Base-by-base conservation (phyloP, 768 basidiomycete species). In the Lyophyllum decastes region DNA sequence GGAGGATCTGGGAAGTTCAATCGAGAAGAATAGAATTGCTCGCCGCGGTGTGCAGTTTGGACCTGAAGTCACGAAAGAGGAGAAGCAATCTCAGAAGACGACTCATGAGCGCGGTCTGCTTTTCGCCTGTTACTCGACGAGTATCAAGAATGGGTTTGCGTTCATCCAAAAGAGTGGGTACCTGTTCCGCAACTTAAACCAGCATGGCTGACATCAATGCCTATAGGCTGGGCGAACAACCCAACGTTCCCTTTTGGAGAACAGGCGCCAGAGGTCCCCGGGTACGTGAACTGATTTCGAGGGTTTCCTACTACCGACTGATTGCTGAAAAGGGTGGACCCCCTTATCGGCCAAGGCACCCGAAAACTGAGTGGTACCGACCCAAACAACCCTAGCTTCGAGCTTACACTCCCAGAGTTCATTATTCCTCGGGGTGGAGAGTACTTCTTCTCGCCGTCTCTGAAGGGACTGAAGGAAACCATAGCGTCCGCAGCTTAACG, bases 21-120 rank as follows among this genome's bases (percentile, higher is more conserved):
- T 70, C 55, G 62, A 72, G 50, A 58, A 59, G 11, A 69, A 63
- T 21, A 76, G 78, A 41, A 82, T 83, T 61, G 73, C 78, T 61
- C 78, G 82, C 34, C 73, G 79, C 26, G 78, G 82, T 22, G 72
- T 82, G 44, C 80, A 78, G 48, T 85, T 80, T 62, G 83, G 83
- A 1, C 80, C 82, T 21, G 82, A 82, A 64, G 68, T 82, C 14
- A 78, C 80, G 1, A 49, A 59, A 4, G 67, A 68, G 2, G 82
- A 84, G 62, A 63, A 60, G 2, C 25, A 55, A 1, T 43, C 64
- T 10, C 67, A 69, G 12, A 77, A 74, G 67, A 83, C 83, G 1
- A 46, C 66, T n/a, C 68, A 75, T 16, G 76, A 71, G n/a, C 79
- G 84, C 38, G 80, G 82, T 19, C 66, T 83, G 12, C 68, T 81